Evolutionary conservation across 208 protist species (phyloP).

Genomic region (Endotrypanum monterogeii): DNA sequence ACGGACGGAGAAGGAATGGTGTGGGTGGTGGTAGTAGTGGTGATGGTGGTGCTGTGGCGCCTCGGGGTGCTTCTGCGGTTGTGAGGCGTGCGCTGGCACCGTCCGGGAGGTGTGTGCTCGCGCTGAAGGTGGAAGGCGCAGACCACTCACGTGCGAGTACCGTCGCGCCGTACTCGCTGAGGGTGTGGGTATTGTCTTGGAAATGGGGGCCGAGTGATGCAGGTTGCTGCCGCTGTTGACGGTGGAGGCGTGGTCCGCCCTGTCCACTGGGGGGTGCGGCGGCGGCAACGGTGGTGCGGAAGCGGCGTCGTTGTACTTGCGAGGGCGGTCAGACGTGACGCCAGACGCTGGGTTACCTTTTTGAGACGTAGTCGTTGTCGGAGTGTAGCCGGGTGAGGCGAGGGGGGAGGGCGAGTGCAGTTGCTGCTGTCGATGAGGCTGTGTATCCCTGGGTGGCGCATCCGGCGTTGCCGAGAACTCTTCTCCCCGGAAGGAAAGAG

Average conservation of each 20-base stretch:
- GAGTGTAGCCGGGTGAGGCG: not conserved
- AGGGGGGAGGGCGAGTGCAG: conserved; percentile 1
- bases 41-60: not conserved
- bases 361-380: not conserved
- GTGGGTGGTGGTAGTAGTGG: not conserved
- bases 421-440: not conserved
- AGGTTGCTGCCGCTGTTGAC: not conserved
- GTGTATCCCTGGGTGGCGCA: not conserved
- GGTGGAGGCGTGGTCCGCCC: not conserved
- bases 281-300: not conserved
- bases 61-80: not conserved
- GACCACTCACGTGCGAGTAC: not conserved
- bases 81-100: not conserved
- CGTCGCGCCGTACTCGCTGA: not conserved
- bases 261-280: not conserved
- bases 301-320: conserved; percentile 15
- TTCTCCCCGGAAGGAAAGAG: not conserved
- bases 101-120: not conserved
- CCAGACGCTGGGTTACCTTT: conserved; percentile 12
- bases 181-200: not conserved
- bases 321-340: conserved; percentile 22
- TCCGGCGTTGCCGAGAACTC: not conserved
- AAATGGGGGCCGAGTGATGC: not conserved
- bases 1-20: not conserved
- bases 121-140: not conserved